Evolutionary conservation across 768 basidiomycete genomes (phyloP).

Genomic region (Pulveroboletus ravenelii): DNA sequence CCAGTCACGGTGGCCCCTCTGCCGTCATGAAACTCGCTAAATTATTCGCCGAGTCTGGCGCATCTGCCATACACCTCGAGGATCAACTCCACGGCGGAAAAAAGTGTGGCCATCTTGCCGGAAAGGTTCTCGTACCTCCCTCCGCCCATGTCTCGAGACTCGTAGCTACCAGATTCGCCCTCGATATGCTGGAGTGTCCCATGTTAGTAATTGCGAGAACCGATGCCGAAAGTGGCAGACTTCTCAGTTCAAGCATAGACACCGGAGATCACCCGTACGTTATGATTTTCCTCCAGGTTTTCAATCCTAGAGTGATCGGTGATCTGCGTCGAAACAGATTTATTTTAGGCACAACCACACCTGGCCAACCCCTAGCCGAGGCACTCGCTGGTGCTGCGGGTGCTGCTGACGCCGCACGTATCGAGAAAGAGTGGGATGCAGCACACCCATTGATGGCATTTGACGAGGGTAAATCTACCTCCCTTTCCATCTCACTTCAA

Average conservation of each 20-base stretch:
- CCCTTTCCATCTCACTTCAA: slow-evolving; percentile 41
- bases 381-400: slow-evolving; percentile 60
- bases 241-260: slow-evolving; percentile 83
- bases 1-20: slow-evolving; percentile 86
- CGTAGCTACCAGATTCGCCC: slow-evolving; percentile 81
- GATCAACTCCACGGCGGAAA: slow-evolving; percentile 94
- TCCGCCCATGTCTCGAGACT: slow-evolving; percentile 84
- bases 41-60: slow-evolving; percentile 92
- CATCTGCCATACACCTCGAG: slow-evolving; percentile 87
- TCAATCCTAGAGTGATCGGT: slow-evolving; percentile 3
- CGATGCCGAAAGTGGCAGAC: slow-evolving; percentile 82
- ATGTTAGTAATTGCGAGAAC: slow-evolving; percentile 90
- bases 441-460: slow-evolving; percentile 74
- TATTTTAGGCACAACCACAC: slow-evolving; percentile 57
- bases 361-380: slow-evolving; percentile 56
- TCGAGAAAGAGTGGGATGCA: slow-evolving; percentile 75
- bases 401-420: slow-evolving; percentile 62
- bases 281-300: slow-evolving; percentile 20
- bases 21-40: slow-evolving; percentile 94
- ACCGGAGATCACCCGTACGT: slow-evolving; percentile 61
- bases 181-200: slow-evolving; percentile 83
- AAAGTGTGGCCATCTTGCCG: slow-evolving; percentile 90
- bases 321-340: slow-evolving; percentile 38
- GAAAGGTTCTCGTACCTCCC: slow-evolving; percentile 90
- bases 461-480: slow-evolving; percentile 58